Conservation (phyloP, 345 rosid genomes). For the Corchorus olitorius region DNA sequence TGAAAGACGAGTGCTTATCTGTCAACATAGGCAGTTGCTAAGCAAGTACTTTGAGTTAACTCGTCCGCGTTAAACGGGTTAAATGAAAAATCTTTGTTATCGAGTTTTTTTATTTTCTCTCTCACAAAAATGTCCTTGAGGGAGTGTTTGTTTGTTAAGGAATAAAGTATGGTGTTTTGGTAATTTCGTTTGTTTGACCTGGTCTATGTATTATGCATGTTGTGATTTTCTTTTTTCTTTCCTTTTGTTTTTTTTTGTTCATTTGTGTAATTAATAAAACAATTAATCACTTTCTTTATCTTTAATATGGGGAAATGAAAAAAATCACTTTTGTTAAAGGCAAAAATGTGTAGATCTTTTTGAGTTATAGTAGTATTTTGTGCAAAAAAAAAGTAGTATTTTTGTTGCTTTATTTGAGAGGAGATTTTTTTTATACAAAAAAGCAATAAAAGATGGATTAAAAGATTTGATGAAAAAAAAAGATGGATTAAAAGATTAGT, state of each 20-base stretch:
- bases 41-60: not conserved
- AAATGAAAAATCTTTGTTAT: not conserved
- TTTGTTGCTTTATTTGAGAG: not conserved
- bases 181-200: not conserved
- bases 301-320: no score
- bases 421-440: not conserved
- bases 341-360: not conserved
- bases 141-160: not conserved
- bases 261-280: not conserved
- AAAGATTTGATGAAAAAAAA: not conserved
- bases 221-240: no score
- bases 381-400: no score
- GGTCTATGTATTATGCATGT: not conserved
- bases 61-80: not conserved
- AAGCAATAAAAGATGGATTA: no score
- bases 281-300: no score
- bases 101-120: not conserved
- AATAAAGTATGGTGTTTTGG: not conserved
- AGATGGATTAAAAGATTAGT: no score
- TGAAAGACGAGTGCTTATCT: slow-evolving; percentile 10
- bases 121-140: not conserved
- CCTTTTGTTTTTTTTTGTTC: no score
- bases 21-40: slow-evolving; percentile 17
- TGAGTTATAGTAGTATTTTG: no score
- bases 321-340: not conserved